These are phyloP conservation scores for Ceratonia siliqua DNA, from an alignment of 306 rosid genomes.

Conservation along the genomic window DNA sequence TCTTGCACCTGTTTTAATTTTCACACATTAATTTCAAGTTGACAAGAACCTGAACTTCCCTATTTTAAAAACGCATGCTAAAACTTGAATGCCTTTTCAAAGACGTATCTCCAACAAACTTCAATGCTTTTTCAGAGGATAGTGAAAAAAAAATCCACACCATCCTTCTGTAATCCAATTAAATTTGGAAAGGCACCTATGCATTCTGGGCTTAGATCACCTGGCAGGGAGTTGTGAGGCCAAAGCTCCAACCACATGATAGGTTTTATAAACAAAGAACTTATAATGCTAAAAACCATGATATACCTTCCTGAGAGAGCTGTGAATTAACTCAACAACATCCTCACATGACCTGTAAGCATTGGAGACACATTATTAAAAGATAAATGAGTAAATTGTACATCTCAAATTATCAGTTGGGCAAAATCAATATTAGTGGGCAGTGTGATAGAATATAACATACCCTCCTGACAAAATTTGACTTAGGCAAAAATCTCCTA, in stretches of 20 bases:
- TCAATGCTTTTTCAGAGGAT: slow-evolving; percentile 14
- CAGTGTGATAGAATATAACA: slow-evolving; percentile 19
- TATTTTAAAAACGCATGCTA: not conserved
- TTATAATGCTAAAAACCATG: slow-evolving; percentile 27
- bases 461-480: slow-evolving; percentile 98
- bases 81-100: not conserved
- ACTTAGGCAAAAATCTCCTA: slow-evolving; percentile 88
- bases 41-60: slow-evolving; percentile 20
- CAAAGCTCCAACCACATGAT: slow-evolving; percentile 19
- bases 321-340: slow-evolving; percentile 90
- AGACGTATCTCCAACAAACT: slow-evolving; percentile 4
- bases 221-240: not conserved
- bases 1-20: slow-evolving; percentile 73
- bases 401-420: slow-evolving; percentile 19
- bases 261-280: slow-evolving; percentile 13
- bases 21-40: slow-evolving; percentile 26
- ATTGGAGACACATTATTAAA: slow-evolving; percentile 16
- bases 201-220: slow-evolving; percentile 9
- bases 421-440: not conserved
- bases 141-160: not conserved
- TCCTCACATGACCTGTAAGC: slow-evolving; percentile 85
- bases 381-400: slow-evolving; percentile 29
- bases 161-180: slow-evolving; percentile 3
- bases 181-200: slow-evolving; percentile 22
- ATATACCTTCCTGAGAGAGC: slow-evolving; percentile 76